Conservation (phyloP, 495 filamentous ascomycete genomes). For the Hypoxylon trugodes region DNA sequence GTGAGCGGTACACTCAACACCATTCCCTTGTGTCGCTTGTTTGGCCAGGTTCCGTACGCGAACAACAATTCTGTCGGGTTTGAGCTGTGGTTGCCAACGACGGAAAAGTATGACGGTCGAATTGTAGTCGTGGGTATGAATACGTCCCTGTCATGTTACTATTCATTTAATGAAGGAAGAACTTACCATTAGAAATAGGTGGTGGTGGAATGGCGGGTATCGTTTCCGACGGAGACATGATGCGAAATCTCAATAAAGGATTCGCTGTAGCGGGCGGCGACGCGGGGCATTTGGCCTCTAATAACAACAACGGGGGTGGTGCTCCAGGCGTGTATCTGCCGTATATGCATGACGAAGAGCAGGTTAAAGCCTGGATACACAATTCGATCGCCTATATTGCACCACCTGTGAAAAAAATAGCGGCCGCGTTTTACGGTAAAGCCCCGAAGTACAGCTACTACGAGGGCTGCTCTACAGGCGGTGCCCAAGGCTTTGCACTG, state of each 20-base stretch:
- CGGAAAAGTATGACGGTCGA: slow-evolving; percentile 39
- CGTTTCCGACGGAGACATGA: slow-evolving; percentile 44
- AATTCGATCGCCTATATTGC: slow-evolving; percentile 53
- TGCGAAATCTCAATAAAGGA: slow-evolving; percentile 45
- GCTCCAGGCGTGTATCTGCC: slow-evolving; percentile 37
- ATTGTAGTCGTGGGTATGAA: slow-evolving; percentile 47
- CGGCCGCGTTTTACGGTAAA: slow-evolving; percentile 43
- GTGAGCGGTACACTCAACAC: slow-evolving; percentile 14
- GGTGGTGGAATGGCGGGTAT: slow-evolving; percentile 52
- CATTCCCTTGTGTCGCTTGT: slow-evolving; percentile 21
- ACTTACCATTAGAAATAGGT: slow-evolving; percentile 30
- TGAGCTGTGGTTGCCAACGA: slow-evolving; percentile 44
- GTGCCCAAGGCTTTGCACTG: slow-evolving; percentile 58
- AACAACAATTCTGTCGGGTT: slow-evolving; percentile 29
- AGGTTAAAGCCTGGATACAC: slow-evolving; percentile 55
- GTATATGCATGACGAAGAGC: slow-evolving; percentile 46
- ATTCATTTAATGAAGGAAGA: not conserved
- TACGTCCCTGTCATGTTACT: not conserved
- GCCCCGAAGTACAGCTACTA: slow-evolving; percentile 49
- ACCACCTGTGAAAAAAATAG: slow-evolving; percentile 40
- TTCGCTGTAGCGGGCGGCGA: slow-evolving; percentile 50
- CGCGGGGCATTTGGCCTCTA: slow-evolving; percentile 43
- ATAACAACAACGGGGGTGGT: slow-evolving; percentile 40
- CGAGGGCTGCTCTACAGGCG: slow-evolving; percentile 54
- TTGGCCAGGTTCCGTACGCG: slow-evolving; percentile 18